A percentile compares a stretch with the other conserved stretches of the same genome.
Conservation (phyloP, 768 basidiomycete genomes). For the Naganishia kalamii region DNA sequence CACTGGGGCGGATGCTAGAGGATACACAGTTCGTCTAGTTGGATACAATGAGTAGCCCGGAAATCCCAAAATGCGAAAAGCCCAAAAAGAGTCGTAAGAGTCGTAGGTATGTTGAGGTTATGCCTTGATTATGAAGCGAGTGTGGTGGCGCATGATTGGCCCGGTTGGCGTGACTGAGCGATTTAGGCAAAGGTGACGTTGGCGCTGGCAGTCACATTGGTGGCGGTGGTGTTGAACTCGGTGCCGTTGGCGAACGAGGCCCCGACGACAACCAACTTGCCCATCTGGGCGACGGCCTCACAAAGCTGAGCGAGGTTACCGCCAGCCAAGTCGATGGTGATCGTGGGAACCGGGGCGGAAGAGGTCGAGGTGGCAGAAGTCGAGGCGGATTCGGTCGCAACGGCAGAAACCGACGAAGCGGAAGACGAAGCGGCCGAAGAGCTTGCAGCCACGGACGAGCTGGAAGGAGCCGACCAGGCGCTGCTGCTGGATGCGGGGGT, state of each 20-base stretch:
- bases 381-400: conserved; percentile 20
- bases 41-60: conserved; percentile 2
- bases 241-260: conserved; percentile 12
- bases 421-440: not conserved
- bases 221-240: not conserved
- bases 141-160: not conserved
- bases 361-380: conserved; percentile 23
- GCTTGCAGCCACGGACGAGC: conserved; percentile 23
- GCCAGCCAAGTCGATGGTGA: not conserved
- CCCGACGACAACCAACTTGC: conserved; percentile 19
- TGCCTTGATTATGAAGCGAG: not conserved
- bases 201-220: conserved; percentile 6
- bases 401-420: conserved; percentile 17
- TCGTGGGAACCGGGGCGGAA: conserved; percentile 11
- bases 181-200: conserved; percentile 1
- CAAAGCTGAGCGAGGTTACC: conserved; percentile 18
- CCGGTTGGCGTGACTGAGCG: not conserved
- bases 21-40: conserved; percentile 3
- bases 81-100: not conserved
- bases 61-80: conserved; percentile 13
- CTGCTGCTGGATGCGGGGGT: conserved; percentile 28
- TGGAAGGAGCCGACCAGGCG: conserved; percentile 24
- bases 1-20: not conserved
- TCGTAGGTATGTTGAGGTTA: not conserved
- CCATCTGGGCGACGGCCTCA: conserved; percentile 18